Conservation (phyloP, 805 yeast genomes). For the Metschnikowia continentalis region DNA sequence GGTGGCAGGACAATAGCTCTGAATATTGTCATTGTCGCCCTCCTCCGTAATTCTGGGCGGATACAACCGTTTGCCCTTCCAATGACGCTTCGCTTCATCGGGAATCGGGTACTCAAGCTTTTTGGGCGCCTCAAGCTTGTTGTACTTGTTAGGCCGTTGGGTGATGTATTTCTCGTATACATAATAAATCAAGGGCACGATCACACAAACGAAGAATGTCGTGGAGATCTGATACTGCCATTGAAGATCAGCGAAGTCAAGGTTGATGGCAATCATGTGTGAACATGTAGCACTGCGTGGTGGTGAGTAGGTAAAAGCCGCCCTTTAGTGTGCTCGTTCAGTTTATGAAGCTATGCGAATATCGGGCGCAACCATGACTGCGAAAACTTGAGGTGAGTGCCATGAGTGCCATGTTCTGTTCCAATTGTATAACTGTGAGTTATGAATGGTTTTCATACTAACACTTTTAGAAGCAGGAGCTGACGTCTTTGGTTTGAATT, state of each 20-base stretch:
- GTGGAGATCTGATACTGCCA: constrained; percentile 45
- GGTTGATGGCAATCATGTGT: constrained; percentile 40
- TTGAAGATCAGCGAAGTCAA: constrained; percentile 35
- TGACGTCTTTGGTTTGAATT: too few species aligned
- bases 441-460: background rate
- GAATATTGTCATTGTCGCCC: constrained; percentile 64
- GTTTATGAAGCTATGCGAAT: background rate
- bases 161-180: constrained; percentile 35
- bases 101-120: constrained; percentile 59
- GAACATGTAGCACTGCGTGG: background rate
- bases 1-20: constrained; percentile 93
- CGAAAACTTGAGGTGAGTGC: background rate
- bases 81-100: constrained; percentile 77
- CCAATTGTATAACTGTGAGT: background rate
- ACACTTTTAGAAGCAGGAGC: background rate
- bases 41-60: constrained; percentile 52
- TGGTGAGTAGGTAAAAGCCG: background rate
- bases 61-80: constrained; percentile 82
- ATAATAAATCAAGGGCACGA: constrained; percentile 33
- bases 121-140: constrained; percentile 39
- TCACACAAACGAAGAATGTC: constrained; percentile 38
- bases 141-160: constrained; percentile 36
- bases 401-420: background rate
- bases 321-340: background rate
- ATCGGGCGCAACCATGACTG: constrained; percentile 1